Evolutionary conservation across 2,329 filamentous ascomycete genomes (phyloP).

Genomic region (Aureobasidium sp.): DNA sequence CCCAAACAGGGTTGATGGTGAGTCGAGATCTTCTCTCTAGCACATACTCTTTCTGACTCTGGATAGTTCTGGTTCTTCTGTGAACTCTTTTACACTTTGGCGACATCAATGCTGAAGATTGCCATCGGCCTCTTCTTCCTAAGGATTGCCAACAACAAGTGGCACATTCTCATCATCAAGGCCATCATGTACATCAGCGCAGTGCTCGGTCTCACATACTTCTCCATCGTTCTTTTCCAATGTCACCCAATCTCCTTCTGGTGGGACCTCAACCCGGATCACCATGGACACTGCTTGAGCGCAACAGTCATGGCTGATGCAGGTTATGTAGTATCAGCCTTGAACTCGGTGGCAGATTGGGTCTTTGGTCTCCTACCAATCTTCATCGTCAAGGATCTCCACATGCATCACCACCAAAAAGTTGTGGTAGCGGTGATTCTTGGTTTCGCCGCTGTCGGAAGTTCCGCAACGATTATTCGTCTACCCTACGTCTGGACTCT

Average conservation of each 20-base stretch:
- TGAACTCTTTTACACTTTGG: constrained; percentile 45
- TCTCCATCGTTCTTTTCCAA: constrained; percentile 44
- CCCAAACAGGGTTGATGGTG: constrained; percentile 15
- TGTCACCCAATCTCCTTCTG: constrained; percentile 46
- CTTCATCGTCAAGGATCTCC: constrained; percentile 29
- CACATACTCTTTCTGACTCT: not conserved
- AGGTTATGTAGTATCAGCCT: constrained; percentile 15
- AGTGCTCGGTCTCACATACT: constrained; percentile 39
- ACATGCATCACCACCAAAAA: constrained; percentile 27
- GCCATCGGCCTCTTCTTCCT: constrained; percentile 46
- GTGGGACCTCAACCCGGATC: constrained; percentile 36
- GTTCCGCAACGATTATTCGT: constrained; percentile 41
- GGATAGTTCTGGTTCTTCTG: constrained; percentile 44
- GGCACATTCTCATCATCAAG: constrained; percentile 39
- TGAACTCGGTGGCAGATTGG: constrained; percentile 30
- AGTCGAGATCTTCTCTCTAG: not conserved
- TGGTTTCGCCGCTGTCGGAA: constrained; percentile 35
- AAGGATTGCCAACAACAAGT: constrained; percentile 37
- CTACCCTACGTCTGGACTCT: constrained; percentile 34
- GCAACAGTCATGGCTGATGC: constrained; percentile 8
- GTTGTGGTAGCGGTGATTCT: constrained; percentile 26
- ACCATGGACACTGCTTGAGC: constrained; percentile 29
- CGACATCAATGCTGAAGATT: constrained; percentile 40
- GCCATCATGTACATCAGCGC: constrained; percentile 36
- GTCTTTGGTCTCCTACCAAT: constrained; percentile 28